These are phyloP conservation scores for Colletotrichum incanum DNA, from an alignment of 2,329 filamentous ascomycete species.

Conservation along the genomic window DNA sequence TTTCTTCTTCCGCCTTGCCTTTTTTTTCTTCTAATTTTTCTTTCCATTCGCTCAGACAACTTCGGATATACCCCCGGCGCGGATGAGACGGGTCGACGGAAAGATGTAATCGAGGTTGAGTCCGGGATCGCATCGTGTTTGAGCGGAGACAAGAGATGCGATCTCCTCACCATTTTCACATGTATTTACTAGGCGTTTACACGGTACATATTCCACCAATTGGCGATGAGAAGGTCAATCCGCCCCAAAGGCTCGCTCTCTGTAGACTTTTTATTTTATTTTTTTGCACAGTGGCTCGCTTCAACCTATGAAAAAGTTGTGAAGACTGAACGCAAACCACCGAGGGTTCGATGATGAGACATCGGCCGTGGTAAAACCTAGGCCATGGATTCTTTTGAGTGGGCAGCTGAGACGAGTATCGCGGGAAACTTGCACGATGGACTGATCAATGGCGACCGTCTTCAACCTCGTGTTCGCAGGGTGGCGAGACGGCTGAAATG, in stretches of 20 bases:
- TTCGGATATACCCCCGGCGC: constrained; percentile 39
- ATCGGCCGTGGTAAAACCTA: too few species aligned
- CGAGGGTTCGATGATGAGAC: too few species aligned
- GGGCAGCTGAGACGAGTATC: neutral
- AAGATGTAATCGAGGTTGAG: constrained; percentile 2
- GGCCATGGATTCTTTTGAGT: neutral
- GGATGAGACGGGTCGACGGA: constrained; percentile 3
- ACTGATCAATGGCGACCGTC: neutral
- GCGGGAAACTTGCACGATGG: neutral
- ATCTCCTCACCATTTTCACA: neutral
- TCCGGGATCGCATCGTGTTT: neutral
- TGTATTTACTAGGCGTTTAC: constrained; percentile 28
- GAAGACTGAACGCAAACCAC: too few species aligned
- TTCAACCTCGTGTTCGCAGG: neutral
- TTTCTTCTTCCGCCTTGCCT: too few species aligned
- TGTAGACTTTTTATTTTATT: neutral
- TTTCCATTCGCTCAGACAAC: constrained; percentile 18
- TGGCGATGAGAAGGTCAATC: neutral
- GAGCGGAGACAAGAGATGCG: neutral
- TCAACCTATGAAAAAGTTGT: too few species aligned
- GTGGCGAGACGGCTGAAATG: neutral
- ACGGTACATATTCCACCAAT: neutral
- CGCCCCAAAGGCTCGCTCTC: too few species aligned
- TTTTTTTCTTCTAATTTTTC: neutral
- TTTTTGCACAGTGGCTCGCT: too few species aligned